Conservation (phyloP, 257 asterid species). For the Salvia hispanica region DNA sequence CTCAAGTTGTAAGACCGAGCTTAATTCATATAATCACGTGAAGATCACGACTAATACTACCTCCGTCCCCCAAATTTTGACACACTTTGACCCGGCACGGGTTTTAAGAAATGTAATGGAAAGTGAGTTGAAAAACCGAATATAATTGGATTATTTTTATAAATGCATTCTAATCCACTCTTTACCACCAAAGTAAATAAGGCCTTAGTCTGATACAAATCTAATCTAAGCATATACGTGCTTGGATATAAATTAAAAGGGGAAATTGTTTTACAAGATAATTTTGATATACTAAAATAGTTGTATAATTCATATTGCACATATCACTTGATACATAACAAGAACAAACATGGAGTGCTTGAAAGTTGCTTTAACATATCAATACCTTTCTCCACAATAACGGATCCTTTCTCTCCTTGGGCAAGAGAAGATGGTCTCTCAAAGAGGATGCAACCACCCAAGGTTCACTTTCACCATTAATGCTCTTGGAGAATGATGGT, state of each 20-base stretch:
- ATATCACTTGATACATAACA: slow-evolving; percentile 5
- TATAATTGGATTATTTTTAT: not conserved
- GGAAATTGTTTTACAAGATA: not conserved
- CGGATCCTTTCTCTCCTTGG: slow-evolving; percentile 77
- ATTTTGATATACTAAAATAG: slow-evolving; percentile 1
- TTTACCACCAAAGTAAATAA: not conserved
- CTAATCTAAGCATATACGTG: not conserved
- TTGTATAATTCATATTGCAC: slow-evolving; percentile 16
- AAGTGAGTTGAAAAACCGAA: no score
- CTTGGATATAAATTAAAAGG: slow-evolving; percentile 9
- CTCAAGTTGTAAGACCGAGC: no score
- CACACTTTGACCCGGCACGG: no score
- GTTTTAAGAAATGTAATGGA: no score
- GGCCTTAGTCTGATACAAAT: not conserved
- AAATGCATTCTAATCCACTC: not conserved
- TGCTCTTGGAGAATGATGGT: slow-evolving; percentile 55
- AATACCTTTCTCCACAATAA: slow-evolving; percentile 79
- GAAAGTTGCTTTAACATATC: slow-evolving; percentile 21
- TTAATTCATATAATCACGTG: no score
- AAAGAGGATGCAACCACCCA: slow-evolving; percentile 84
- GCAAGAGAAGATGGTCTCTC: slow-evolving; percentile 89
- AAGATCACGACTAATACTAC: no score
- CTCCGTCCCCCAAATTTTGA: no score
- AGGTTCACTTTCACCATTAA: slow-evolving; percentile 58
- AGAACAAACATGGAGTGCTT: slow-evolving; percentile 11